Base-by-base conservation (phyloP, 495 filamentous ascomycete species). In the Apodospora peruviana region DNA sequence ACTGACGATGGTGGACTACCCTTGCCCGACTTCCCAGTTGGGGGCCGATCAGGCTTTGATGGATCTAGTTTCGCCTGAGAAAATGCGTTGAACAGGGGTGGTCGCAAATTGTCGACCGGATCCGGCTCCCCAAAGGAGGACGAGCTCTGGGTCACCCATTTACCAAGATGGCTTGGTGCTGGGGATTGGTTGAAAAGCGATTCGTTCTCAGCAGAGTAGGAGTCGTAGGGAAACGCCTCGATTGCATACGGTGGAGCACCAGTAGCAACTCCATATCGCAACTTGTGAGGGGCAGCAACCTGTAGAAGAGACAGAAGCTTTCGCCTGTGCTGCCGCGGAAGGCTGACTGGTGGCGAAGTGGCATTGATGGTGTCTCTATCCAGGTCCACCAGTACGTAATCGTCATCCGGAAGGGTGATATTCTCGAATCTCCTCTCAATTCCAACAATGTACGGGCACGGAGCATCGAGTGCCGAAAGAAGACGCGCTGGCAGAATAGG, bases 381-480 rank as follows among this genome's bases (percentile, higher is more conserved):
- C 34, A 98, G 75, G 66, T 98, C 93, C 35, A 96, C 90, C 25
- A 96, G 69, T 16, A 96, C 90, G 62, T 91, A 96, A 60, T 97
- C 93, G 57, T 97, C 93, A n/a, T 95, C 88, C 0, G 93, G 93
- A 27, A 96, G 77, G 49, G 94, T 87, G 43, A 94, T 81, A 53
- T 85, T 85, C 53, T 96, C 93, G 67, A 96, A 98, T 35, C 93
- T 81, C 45, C 89, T 78, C 65, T 98, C 93, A 34, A 98, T 88
- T 38, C 93, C 93, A 17, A 96, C 87, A 50, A 98, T 96, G 59
- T 96, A 98, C 0, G 93, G 93, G 53, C 93, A 97, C 16, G 93
- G 93, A 1, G 93, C 93, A 59, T 97, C 91, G 17, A 97, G 75
- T 7, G 88, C 90, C 47, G 91, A 89, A 14, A 97, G 73, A 29